phyloP scores from a whole-genome alignment of 257 asterid genomes.

The Cordia subcordata region DNA sequence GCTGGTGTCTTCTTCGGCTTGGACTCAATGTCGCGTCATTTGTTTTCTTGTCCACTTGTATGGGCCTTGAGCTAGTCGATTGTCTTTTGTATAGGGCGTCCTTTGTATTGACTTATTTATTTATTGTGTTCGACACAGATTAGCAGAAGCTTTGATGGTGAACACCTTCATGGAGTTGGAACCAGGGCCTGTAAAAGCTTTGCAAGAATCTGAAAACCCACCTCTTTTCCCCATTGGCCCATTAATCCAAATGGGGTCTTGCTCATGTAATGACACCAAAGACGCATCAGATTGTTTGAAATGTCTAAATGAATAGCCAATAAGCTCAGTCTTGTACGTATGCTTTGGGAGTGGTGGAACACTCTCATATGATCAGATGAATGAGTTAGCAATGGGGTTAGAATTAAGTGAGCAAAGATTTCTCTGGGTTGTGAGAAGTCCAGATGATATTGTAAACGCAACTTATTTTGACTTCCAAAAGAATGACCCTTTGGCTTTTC shows the following conservation, averaged over 20 bases:
- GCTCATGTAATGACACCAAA: constrained; percentile 10
- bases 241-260: constrained; percentile 27
- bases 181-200: constrained; percentile 38
- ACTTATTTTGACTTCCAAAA: constrained; percentile 26
- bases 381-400: constrained; percentile 29
- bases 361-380: constrained; percentile 19
- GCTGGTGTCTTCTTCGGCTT: too few species aligned
- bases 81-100: too few species aligned
- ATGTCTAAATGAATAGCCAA: constrained; percentile 35
- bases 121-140: too few species aligned
- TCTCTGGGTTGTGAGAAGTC: constrained; percentile 33
- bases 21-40: too few species aligned
- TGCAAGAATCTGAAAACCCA: constrained; percentile 33
- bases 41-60: too few species aligned
- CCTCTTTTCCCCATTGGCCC: constrained; percentile 66
- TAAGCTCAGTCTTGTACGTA: constrained; percentile 22
- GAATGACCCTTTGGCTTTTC: constrained; percentile 37
- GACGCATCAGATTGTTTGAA: constrained; percentile 8
- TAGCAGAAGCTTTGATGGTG: constrained; percentile 60
- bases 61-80: too few species aligned
- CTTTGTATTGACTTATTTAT: too few species aligned
- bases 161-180: constrained; percentile 63
- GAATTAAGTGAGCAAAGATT: constrained; percentile 34
- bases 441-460: constrained; percentile 19
- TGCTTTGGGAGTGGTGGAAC: constrained; percentile 41